phyloP scores from a whole-genome alignment of 140 eudicot species.

The Oenanthe javanica region DNA sequence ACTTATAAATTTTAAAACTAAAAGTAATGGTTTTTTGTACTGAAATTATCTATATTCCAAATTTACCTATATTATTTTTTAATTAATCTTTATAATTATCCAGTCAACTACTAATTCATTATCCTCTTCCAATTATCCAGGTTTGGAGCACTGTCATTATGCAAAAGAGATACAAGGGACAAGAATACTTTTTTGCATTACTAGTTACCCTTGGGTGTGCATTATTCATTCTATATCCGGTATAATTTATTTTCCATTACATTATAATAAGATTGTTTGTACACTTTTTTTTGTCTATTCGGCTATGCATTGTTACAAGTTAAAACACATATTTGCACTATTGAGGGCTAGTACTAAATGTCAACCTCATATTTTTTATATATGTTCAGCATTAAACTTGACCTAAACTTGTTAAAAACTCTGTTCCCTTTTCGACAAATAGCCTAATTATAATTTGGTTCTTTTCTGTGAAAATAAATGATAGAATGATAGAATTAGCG shows the following conservation, averaged over 20 bases:
- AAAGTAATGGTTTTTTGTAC: not conserved
- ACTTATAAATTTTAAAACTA: not conserved
- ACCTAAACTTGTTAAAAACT: not conserved
- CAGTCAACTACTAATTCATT: slow-evolving; percentile 7
- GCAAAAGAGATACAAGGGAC: slow-evolving; percentile 92
- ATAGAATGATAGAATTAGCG: not conserved
- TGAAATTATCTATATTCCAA: not conserved
- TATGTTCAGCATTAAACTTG: not conserved
- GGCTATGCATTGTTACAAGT: not conserved
- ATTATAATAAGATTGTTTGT: not conserved
- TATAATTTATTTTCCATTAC: slow-evolving; percentile 17
- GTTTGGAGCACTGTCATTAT: slow-evolving; percentile 89
- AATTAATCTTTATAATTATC: not conserved
- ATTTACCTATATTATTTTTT: not conserved
- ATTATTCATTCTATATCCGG: slow-evolving; percentile 81
- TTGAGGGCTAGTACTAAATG: not conserved
- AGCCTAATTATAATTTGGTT: not conserved
- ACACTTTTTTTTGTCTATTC: not conserved
- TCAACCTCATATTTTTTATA: not conserved
- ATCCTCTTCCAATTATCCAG: slow-evolving; percentile 30
- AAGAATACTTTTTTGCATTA: slow-evolving; percentile 71
- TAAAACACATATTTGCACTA: not conserved
- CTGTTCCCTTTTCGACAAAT: not conserved
- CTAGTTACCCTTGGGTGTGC: slow-evolving; percentile 92
- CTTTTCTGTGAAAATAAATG: too few relatives aligned